Base-by-base conservation (phyloP, 805 yeast species). In the Ogataea wickerhamii region DNA sequence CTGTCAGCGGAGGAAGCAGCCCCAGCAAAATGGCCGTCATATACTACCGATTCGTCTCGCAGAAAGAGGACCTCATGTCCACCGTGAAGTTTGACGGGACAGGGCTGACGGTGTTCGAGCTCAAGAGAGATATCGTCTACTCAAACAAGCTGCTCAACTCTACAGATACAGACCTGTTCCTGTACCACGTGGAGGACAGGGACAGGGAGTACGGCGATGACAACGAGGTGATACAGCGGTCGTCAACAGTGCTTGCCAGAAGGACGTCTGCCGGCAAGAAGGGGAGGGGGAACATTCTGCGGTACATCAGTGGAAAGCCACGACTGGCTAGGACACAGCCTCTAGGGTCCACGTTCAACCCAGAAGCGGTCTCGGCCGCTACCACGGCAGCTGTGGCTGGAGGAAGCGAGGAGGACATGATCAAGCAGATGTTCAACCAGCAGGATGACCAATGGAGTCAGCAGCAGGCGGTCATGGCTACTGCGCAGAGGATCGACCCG, bases 361-460 rank as follows among this genome's bases (percentile, higher is more conserved):
- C 22, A 6, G 32, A 29, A 8, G 12, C 41, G 16, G 49, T 49
- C n/a, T 28, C 45, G 28, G 28, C 47, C 10, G 32, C 48, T 18
- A 34, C 50, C 5, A 16, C 54, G 6, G 22, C 41, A 13, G 18
- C 49, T 2, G 48, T 31, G 12, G 37, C 48, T 5, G 56, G 51
- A 4, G 56, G 51, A 4, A 43, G 80, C 2, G 98, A 93, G 63
- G 96, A 87, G 45, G 98, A 89, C 48, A 74, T 83, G 64, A 87
- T 93, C 55, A 80, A 82, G 40, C 77, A 80, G 52, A 88, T 93
- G 96, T 87, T 93, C 61, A 88, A 84, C 25, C 88, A 84, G 37
- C 98, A 94, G 62, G 86, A 85, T 41, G 88, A 83, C 49, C 95
- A 86, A 45, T 93, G 99, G 99, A 83, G 83, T 38, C 87, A 84